Base-by-base conservation (phyloP, 1,284 basidiomycete species). In the Amylostereum chailletii region DNA sequence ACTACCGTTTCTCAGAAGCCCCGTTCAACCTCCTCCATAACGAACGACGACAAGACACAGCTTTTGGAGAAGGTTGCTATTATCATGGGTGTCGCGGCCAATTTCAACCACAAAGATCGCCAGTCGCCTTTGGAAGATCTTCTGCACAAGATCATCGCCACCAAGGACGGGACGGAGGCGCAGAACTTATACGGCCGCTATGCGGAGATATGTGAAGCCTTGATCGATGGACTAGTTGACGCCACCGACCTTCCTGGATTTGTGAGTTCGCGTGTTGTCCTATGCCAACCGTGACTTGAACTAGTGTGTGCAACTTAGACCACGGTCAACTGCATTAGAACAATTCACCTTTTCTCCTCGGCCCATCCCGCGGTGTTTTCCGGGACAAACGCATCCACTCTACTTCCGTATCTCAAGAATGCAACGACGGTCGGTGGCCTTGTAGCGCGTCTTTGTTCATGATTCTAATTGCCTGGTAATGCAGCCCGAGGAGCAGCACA, bases 171-270 rank as follows among this genome's bases (percentile, higher is more conserved):
- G 5, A 66, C 62, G 32, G 79, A 83, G 11, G 58, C 75, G 10
- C 56, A 69, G 3, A 63, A 65, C 19, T 65, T 91, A 26, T 81
- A 85, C 52, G 64, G 68, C 4, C 80, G 79, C 19, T 87, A 91
- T 63, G 70, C 75, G 1, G 82, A 86, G 55, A 81, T 94, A 31
- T 90, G 87, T 55, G 90, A 94, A 58, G 77, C 78, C 0, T 67
- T 98, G 55, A 90, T 97, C 48, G 88, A 92, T 61, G 82, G 83
- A 9, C 71, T 98, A 11, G 89, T 94, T 3, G 94, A 94, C 65
- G 87, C 86, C 0, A 81, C 84, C 4, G 83, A 85, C 58, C 66
- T 85, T 26, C 83, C 86, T 43, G 85, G 81, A 41, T 90, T 90
- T 56, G 87, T 90, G 58, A 62, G 86, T 76, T 4, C 34, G 31